phyloP scores from a whole-genome alignment of 176 grass and related monocot genomes.

The Phoenix roebelenii region DNA sequence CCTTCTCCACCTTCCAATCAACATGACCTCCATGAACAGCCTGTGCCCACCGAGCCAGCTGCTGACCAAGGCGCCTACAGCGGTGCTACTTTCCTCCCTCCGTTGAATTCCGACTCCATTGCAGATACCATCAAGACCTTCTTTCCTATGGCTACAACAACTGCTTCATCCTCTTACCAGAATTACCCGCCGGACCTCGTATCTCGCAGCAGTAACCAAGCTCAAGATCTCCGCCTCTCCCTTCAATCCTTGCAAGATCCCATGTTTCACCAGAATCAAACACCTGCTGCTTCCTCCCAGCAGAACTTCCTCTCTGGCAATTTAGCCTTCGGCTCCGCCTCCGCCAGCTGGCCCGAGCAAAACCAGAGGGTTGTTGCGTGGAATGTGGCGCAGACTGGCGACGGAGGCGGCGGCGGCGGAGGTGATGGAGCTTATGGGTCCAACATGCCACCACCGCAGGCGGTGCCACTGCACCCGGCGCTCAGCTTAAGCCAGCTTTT shows the following conservation, averaged over 20 bases:
- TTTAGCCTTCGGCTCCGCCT: not conserved
- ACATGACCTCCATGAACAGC: too few species aligned
- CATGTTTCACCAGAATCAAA: not conserved
- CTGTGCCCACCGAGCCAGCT: too few species aligned
- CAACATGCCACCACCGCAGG: not conserved
- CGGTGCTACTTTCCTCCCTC: not conserved
- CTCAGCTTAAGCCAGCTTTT: slow-evolving; percentile 3
- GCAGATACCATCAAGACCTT: not conserved
- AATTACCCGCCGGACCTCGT: not conserved
- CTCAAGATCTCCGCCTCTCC: slow-evolving; percentile 6
- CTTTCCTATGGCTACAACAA: not conserved
- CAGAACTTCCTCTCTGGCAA: not conserved
- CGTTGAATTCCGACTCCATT: not conserved
- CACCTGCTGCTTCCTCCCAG: not conserved
- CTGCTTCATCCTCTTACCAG: not conserved
- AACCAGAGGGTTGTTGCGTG: not conserved
- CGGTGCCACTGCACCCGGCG: not conserved
- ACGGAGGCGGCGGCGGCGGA: not conserved
- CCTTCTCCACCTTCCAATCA: too few species aligned
- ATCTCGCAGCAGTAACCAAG: not conserved
- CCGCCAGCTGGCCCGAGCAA: not conserved
- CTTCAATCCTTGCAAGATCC: slow-evolving; percentile 8
- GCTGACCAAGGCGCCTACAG: not conserved
- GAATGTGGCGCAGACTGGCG: not conserved
- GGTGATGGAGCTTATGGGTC: not conserved